Evolutionary conservation across 805 yeast genomes (phyloP), one percentile per base, ranked within the genome.

Genomic region (Candida ficus): DNA sequence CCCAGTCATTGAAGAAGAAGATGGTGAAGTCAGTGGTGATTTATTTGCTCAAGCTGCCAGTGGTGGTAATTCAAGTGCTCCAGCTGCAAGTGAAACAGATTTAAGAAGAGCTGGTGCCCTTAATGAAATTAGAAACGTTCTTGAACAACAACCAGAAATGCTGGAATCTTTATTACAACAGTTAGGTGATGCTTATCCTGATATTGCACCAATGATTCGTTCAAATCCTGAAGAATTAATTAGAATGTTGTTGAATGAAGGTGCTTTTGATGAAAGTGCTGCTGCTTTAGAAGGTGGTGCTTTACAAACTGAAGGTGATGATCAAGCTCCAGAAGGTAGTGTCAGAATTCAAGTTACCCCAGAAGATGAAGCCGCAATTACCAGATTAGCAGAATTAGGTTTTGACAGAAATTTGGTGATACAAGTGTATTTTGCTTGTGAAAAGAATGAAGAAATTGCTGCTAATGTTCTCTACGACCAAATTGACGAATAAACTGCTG

Each of bases 391-490:
- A 61, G 97, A 85, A 63, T 72, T 93, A 49, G 99, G 99, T 0
- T 93, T 93, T 56, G 96, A 88, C 50, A 76, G 96, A 51, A 74
- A 81, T 51, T 68, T 83, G 42, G 99, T 86, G 33, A 78, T 89
- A 45, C 96, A 90, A 68, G 95, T 95, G 23, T 93, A 87, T 67
- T 81, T 93, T 73, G 98, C 98, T 31, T 93, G 99, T 64, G 99
- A 93, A 57, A 91, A 89, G 67, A 88, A 93, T 64, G 99, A 93
- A 68, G 96, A 91, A 68, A 76, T 87, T 55, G 89, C 99, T 32
- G 99, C 98, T 18, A 93, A 93, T 67, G 77, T 88, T 57, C 71
- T 93, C 53, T 85, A 73, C 56, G 82, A 75, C 45, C 76, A 74
- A 39, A 66, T 67, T 36, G 67, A 64, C 38, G 53, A 44, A 16